Percentiles rank a stretch among this genome's conserved stretches.
These are phyloP conservation scores for Sporobolomyces roseus DNA, from an alignment of 768 basidiomycete genomes.

Conservation along the genomic window DNA sequence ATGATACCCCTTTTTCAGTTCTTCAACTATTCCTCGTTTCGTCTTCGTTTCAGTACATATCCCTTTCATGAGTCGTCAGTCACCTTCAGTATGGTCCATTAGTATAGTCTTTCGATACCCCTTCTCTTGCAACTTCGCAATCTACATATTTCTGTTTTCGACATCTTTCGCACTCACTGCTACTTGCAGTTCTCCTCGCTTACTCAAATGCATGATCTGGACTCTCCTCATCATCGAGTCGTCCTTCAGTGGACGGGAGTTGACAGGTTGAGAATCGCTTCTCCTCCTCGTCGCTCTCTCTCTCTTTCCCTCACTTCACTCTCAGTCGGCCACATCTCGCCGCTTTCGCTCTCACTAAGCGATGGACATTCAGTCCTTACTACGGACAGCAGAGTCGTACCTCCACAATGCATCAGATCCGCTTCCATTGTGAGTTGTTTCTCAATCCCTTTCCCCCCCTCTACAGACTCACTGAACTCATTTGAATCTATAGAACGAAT, in stretches of 20 bases:
- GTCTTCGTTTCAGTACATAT: too few relatives aligned
- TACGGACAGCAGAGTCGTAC: background rate
- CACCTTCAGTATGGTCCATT: background rate
- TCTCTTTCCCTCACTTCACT: background rate
- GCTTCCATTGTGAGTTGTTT: background rate
- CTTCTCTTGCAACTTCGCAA: too few relatives aligned
- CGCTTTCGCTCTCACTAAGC: background rate
- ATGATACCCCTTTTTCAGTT: background rate
- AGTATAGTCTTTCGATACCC: background rate
- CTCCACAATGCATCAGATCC: background rate
- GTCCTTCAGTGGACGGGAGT: too few relatives aligned
- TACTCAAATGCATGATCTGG: too few relatives aligned
- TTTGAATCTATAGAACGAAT: background rate
- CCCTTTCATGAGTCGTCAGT: too few relatives aligned
- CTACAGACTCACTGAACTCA: background rate
- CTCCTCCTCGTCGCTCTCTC: background rate
- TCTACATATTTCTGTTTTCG: background rate
- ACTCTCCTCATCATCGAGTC: too few relatives aligned
- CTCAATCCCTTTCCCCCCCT: background rate
- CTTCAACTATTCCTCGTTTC: too few relatives aligned
- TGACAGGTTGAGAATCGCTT: background rate
- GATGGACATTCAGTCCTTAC: conserved; percentile 2
- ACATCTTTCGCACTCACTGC: too few relatives aligned
- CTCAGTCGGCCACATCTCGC: background rate
- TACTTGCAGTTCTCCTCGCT: background rate